Conservation (phyloP, 2,329 filamentous ascomycete genomes). For the Drechslerella stenobrocha region DNA sequence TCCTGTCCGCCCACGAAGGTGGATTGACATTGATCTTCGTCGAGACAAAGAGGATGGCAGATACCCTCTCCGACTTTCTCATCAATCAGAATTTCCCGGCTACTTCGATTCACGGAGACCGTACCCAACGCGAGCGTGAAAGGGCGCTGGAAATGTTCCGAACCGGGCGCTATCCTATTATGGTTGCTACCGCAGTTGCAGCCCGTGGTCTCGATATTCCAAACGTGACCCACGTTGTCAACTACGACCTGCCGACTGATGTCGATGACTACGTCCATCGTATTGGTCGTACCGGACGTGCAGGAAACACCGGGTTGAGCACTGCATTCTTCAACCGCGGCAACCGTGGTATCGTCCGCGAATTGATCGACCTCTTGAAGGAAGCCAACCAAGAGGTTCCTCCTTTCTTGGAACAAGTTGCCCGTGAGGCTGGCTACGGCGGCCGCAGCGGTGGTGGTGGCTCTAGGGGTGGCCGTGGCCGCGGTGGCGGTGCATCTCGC, state of each 20-base stretch:
- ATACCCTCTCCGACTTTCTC: slow-evolving; percentile 94
- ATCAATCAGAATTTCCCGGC: slow-evolving; percentile 99
- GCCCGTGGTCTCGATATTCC: slow-evolving; percentile 90
- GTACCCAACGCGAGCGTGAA: slow-evolving; percentile 98
- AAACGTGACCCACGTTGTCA: slow-evolving; percentile 95
- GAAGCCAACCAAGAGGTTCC: slow-evolving; percentile 98
- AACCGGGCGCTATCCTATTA: slow-evolving; percentile 88
- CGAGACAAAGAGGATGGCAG: slow-evolving; percentile 99
- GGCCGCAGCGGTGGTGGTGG: slow-evolving; percentile 59
- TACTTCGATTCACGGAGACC: slow-evolving; percentile 97
- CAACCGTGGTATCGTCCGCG: slow-evolving; percentile 95
- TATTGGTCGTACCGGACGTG: slow-evolving; percentile 99
- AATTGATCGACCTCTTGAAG: slow-evolving; percentile 95
- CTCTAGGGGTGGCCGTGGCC: slow-evolving; percentile 57
- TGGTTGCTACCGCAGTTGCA: slow-evolving; percentile 95
- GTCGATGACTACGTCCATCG: slow-evolving; percentile 99
- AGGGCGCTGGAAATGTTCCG: slow-evolving; percentile 97
- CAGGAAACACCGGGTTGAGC: slow-evolving; percentile 96
- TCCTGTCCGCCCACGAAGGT: slow-evolving; percentile 87
- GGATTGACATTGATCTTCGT: slow-evolving; percentile 97
- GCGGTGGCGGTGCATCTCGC: slow-evolving; percentile 74
- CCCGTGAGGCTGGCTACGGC: slow-evolving; percentile 83
- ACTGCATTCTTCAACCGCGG: slow-evolving; percentile 99
- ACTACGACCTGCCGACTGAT: slow-evolving; percentile 98
- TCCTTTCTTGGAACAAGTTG: slow-evolving; percentile 92